phyloP scores from a whole-genome alignment of 352 stramenopile species.

The Phytophthora sojae region DNA sequence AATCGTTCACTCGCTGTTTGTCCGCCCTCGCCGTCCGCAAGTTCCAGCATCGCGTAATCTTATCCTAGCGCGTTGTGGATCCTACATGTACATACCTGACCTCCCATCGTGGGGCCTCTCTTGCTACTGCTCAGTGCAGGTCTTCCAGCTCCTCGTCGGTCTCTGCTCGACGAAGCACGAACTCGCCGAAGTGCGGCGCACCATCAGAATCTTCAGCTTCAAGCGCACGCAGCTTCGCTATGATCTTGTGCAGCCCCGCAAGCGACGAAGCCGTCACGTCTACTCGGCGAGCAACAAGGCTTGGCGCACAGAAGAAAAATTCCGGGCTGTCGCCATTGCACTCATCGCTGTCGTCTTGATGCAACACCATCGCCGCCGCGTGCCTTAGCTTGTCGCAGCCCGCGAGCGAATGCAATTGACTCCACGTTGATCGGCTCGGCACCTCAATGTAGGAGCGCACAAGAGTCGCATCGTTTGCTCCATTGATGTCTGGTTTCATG shows the following conservation, averaged over 20 bases:
- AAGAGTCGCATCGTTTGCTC: not conserved
- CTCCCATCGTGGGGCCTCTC: constrained; percentile 10
- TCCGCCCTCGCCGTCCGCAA: too few species aligned
- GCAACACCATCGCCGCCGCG: constrained; percentile 24
- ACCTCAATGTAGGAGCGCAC: constrained; percentile 25
- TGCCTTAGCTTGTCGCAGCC: constrained; percentile 37
- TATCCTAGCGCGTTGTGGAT: too few species aligned
- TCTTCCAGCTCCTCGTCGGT: constrained; percentile 25
- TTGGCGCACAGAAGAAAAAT: constrained; percentile 36
- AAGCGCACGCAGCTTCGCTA: constrained; percentile 18
- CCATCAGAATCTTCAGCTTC: constrained; percentile 7
- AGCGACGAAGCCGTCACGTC: constrained; percentile 36
- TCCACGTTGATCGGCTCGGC: constrained; percentile 16
- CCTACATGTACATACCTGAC: not conserved
- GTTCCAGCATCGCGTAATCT: constrained; percentile 14
- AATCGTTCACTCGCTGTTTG: too few species aligned
- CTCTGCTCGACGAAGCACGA: constrained; percentile 26
- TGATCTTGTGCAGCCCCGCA: constrained; percentile 26
- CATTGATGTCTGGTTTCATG: constrained; percentile 3
- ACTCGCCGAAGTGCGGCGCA: constrained; percentile 14
- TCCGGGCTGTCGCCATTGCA: constrained; percentile 20
- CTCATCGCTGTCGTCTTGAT: constrained; percentile 26
- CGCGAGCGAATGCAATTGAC: constrained; percentile 25
- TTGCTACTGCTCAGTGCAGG: constrained; percentile 13
- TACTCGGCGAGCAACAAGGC: constrained; percentile 34